Evolutionary conservation across 805 yeast genomes (phyloP).

Genomic region (Wickerhamiella cacticola): DNA sequence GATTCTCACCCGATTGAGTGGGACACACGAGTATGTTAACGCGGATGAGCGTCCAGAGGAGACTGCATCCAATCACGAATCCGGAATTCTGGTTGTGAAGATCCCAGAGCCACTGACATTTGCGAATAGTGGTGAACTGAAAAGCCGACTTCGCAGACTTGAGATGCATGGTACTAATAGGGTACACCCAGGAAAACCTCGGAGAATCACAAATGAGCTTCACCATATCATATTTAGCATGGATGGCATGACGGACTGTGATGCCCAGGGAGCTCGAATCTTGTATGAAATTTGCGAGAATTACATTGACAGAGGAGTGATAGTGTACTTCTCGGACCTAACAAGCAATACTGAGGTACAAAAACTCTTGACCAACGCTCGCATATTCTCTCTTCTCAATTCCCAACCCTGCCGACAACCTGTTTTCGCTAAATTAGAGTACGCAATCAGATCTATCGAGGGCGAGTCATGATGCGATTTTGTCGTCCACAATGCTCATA

Average conservation of each 20-base stretch:
- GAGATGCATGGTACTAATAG: slow-evolving; percentile 66
- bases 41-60: slow-evolving; percentile 47
- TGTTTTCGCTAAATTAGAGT: slow-evolving; percentile 41
- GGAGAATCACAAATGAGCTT: slow-evolving; percentile 35
- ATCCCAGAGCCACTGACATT: slow-evolving; percentile 84
- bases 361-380: slow-evolving; percentile 41
- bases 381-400: slow-evolving; percentile 35
- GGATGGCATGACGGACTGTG: slow-evolving; percentile 70
- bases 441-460: slow-evolving; percentile 35
- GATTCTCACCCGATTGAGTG: slow-evolving; percentile 58
- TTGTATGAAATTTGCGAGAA: slow-evolving; percentile 46
- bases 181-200: slow-evolving; percentile 65
- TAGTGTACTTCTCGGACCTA: slow-evolving; percentile 50
- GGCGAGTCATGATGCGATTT: not conserved
- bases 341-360: slow-evolving; percentile 39
- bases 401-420: slow-evolving; percentile 29
- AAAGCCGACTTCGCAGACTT: slow-evolving; percentile 50
- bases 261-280: slow-evolving; percentile 68
- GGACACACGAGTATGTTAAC: slow-evolving; percentile 50
- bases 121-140: slow-evolving; percentile 70
- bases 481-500: too few relatives aligned
- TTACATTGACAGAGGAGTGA: slow-evolving; percentile 43
- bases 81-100: slow-evolving; percentile 65
- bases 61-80: slow-evolving; percentile 31
- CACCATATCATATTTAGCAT: slow-evolving; percentile 60